phyloP scores from a whole-genome alignment of 306 rosid genomes.

The Prunus mume region DNA sequence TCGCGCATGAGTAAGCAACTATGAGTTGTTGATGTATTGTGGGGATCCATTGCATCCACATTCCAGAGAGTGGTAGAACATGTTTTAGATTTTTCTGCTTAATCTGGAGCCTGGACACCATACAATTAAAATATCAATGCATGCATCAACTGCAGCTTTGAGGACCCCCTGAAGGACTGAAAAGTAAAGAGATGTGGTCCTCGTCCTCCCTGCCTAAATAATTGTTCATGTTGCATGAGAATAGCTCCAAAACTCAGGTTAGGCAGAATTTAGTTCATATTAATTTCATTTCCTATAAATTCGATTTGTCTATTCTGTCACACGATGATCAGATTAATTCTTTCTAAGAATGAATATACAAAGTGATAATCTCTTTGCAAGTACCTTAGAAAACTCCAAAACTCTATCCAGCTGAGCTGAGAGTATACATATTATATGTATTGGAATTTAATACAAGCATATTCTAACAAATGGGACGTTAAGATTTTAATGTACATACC shows the following conservation, averaged over 20 bases:
- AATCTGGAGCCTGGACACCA: background rate
- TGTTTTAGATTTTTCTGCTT: background rate
- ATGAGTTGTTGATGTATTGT: too few species aligned
- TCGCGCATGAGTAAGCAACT: too few species aligned
- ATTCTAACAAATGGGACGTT: background rate
- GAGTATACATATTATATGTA: too few species aligned
- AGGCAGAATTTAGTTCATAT: background rate
- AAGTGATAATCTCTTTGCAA: background rate
- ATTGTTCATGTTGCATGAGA: background rate
- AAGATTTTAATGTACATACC: background rate
- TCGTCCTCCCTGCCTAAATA: background rate
- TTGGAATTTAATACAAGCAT: slow-evolving; percentile 1
- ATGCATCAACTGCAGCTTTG: background rate
- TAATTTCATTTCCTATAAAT: background rate
- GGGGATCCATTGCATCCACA: too few species aligned
- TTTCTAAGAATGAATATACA: background rate
- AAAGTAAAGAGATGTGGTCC: background rate
- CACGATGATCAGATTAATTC: too few species aligned
- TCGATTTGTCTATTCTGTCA: background rate
- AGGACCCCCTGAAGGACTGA: background rate
- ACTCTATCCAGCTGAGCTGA: background rate
- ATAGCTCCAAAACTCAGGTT: background rate
- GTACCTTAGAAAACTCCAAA: background rate
- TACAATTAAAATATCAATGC: background rate
- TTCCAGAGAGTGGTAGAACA: background rate